Conservation (phyloP, 2,329 filamentous ascomycete species). For the Colletotrichum godetiae region DNA sequence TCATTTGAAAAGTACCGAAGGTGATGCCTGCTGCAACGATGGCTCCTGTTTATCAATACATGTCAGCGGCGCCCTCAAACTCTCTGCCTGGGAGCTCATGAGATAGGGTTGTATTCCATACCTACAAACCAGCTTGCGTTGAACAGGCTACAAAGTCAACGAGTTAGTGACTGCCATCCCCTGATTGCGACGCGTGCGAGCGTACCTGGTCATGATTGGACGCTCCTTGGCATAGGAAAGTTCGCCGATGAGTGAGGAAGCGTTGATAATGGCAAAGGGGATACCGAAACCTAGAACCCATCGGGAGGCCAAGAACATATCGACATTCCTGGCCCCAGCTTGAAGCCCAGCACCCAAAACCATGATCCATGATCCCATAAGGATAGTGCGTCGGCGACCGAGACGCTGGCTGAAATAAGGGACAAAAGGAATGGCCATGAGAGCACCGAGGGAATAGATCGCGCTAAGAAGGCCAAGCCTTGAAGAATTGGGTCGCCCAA, state of each 20-base stretch:
- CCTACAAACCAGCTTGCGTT: slow-evolving; percentile 48
- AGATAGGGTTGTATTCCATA: background rate
- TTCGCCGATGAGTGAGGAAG: slow-evolving; percentile 63
- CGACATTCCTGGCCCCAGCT: slow-evolving; percentile 47
- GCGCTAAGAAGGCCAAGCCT: slow-evolving; percentile 49
- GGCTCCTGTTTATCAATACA: background rate
- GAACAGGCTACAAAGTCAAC: slow-evolving; percentile 45
- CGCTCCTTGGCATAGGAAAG: slow-evolving; percentile 65
- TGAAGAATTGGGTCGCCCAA: slow-evolving; percentile 51
- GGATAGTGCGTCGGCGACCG: slow-evolving; percentile 46
- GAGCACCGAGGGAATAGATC: slow-evolving; percentile 60
- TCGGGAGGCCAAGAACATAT: slow-evolving; percentile 64
- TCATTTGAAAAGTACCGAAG: slow-evolving; percentile 24
- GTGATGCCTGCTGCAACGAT: slow-evolving; percentile 26
- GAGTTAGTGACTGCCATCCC: background rate
- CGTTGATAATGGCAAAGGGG: slow-evolving; percentile 61
- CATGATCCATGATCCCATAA: slow-evolving; percentile 45
- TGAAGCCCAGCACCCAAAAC: slow-evolving; percentile 47
- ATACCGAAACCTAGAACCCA: slow-evolving; percentile 66
- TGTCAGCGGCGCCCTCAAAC: background rate
- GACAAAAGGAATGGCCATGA: slow-evolving; percentile 48
- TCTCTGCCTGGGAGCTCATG: background rate
- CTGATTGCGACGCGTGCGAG: background rate
- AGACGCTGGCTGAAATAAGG: slow-evolving; percentile 45
- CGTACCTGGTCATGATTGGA: slow-evolving; percentile 60